phyloP scores from a whole-genome alignment of 2,329 filamentous ascomycete species.

The Cytospora leucostoma region DNA sequence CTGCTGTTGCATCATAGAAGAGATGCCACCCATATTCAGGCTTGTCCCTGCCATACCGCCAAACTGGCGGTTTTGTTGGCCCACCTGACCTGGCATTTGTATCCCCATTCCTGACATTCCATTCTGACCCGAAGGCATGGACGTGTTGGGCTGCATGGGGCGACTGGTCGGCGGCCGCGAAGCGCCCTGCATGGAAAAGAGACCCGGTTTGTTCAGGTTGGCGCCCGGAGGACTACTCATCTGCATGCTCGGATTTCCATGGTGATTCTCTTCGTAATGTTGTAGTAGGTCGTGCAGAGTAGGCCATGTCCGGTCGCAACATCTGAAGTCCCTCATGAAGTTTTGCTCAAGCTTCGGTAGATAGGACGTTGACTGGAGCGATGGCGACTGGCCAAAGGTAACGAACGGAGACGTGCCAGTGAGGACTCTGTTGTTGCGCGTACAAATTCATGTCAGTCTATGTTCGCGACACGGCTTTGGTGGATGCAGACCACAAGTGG shows the following conservation, averaged over 20 bases:
- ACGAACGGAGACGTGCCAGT: conserved; percentile 96
- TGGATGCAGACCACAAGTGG: conserved; percentile 9
- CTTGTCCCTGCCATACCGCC: conserved; percentile 32
- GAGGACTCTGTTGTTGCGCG: conserved; percentile 66
- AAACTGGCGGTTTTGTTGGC: conserved; percentile 37
- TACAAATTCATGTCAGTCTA: conserved; percentile 34
- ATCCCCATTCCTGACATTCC: conserved; percentile 26
- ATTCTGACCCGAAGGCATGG: conserved; percentile 22
- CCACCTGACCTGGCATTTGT: conserved; percentile 32
- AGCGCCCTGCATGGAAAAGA: conserved; percentile 21
- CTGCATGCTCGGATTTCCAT: conserved; percentile 58
- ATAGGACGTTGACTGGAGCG: conserved; percentile 95
- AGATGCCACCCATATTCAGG: conserved; percentile 38
- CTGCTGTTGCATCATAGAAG: conserved; percentile 48
- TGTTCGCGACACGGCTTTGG: conserved; percentile 7
- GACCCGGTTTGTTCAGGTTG: conserved; percentile 22
- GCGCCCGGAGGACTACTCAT: conserved; percentile 37
- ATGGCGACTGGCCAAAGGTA: conserved; percentile 77
- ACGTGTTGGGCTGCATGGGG: conserved; percentile 22
- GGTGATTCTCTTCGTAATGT: conserved; percentile 95
- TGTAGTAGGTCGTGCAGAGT: conserved; percentile 93
- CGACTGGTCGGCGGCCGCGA: conserved; percentile 23
- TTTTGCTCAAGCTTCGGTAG: conserved; percentile 94
- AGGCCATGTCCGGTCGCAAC: conserved; percentile 85
- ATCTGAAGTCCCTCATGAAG: conserved; percentile 96